Evolutionary conservation across 768 basidiomycete species (phyloP), one percentile per base, ranked within the genome.

Genomic region (Leccinum imitatum): DNA sequence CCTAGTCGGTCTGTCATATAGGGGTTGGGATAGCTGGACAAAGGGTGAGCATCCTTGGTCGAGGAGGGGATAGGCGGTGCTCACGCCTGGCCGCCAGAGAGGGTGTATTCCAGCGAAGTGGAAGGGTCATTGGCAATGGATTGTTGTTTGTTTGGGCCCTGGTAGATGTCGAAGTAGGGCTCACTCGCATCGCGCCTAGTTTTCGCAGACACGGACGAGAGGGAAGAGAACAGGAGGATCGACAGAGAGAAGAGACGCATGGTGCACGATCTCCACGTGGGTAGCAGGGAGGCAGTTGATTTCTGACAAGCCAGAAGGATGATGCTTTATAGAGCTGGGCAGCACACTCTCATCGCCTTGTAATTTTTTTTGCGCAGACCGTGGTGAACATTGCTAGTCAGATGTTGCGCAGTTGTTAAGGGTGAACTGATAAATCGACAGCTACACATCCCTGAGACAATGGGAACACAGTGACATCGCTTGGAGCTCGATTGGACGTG

Each of bases 1-100:
- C 64, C 65, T 21, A 65, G 35, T 50, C 65, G 55, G 27, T 65
- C 63, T 14, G 59, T 51, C 53, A 63, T 58, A 51, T 51, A 64
- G 6, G 64, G 65, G 52, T 65, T 65, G 19, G 57, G 59, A 19
- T 55, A 65, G 31, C 65, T 65, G 17, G 21, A 23, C 21, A 23
- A n/a, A 55, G 15, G n/a, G 19, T 61, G 41, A 63, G 33, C 27
- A 27, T 13, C n/a, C 15, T 44, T 27, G 11, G 23, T 55, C 44
- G 19, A 31, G 39, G 19, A 48, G 21, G 10, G 31, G 9, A 4
- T 13, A 8, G 14, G 9, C 21, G 8, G 21, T 27, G 48, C 63
- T 59, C 33, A 64, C 65, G 59, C 31, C 27, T 64, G 53, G 25
- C 65, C 65, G 3, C 52, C 64, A 15, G 63, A 64, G 8, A 65